Conservation (phyloP, 2,329 filamentous ascomycete species). For the Alternaria gaisen region DNA sequence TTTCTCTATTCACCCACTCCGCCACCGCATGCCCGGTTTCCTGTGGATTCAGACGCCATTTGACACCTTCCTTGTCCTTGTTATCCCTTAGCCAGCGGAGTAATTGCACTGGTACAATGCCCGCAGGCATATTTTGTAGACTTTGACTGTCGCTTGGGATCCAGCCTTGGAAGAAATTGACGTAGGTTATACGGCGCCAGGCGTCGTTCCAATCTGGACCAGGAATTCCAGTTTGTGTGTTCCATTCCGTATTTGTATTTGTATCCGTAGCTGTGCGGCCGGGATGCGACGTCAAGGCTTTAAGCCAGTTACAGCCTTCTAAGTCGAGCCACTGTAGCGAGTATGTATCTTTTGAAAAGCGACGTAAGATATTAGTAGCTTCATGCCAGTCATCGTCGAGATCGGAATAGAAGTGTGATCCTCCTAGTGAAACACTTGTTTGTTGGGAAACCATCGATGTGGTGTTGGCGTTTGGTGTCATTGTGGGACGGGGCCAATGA, state of each 20-base stretch:
- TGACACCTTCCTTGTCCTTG: conserved; percentile 27
- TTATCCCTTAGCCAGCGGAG: conserved; percentile 49
- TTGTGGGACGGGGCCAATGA: conserved; percentile 67
- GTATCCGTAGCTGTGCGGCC: conserved; percentile 1
- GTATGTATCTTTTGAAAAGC: conserved; percentile 64
- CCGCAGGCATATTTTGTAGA: conserved; percentile 48
- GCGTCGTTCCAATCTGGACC: conserved; percentile 52
- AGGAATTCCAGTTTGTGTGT: conserved; percentile 17
- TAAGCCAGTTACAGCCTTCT: conserved; percentile 67
- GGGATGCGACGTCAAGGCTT: conserved; percentile 58
- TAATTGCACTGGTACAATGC: conserved; percentile 44
- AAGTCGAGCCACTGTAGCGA: conserved; percentile 70
- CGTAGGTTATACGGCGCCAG: conserved; percentile 56
- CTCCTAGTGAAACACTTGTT: conserved; percentile 58
- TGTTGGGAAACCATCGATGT: conserved; percentile 55
- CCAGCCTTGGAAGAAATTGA: conserved; percentile 57
- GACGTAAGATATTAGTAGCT: conserved; percentile 64
- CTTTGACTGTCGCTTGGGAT: conserved; percentile 46
- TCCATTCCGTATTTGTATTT: conserved; percentile 11
- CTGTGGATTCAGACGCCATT: conserved; percentile 29
- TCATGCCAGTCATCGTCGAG: conserved; percentile 65
- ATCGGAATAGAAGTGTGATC: conserved; percentile 62
- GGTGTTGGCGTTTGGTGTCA: conserved; percentile 63
- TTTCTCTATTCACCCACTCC: conserved; percentile 53
- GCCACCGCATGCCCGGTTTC: conserved; percentile 32